Evolutionary conservation across 2,329 filamentous ascomycete genomes (phyloP).

Genomic region (Cyphellophora attinorum): DNA sequence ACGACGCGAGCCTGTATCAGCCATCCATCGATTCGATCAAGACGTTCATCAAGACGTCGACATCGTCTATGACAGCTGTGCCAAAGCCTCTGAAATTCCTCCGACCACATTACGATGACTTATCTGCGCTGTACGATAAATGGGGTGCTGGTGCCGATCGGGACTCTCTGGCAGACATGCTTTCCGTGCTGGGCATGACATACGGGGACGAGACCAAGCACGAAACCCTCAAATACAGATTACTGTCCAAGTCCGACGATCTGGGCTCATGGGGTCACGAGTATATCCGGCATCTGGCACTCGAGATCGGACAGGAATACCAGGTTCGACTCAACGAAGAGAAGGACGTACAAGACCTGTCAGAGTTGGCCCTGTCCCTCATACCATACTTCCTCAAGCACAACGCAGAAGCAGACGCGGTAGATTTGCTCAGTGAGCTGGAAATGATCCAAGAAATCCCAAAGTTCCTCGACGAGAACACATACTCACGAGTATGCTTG

Average conservation of each 20-base stretch:
- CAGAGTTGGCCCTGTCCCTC: conserved; percentile 72
- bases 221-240: conserved; percentile 91
- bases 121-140: conserved; percentile 78
- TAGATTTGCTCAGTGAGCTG: conserved; percentile 91
- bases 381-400: conserved; percentile 94
- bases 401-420: conserved; percentile 95
- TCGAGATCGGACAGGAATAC: conserved; percentile 94
- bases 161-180: conserved; percentile 77
- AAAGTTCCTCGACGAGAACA: conserved; percentile 85
- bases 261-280: conserved; percentile 97
- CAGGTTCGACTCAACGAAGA: conserved; percentile 79
- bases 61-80: conserved; percentile 97
- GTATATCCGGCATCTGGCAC: conserved; percentile 87
- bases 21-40: conserved; percentile 93
- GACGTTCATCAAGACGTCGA: conserved; percentile 96
- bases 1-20: conserved; percentile 79
- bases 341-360: conserved; percentile 71
- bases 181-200: conserved; percentile 98
- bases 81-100: conserved; percentile 98
- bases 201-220: conserved; percentile 93
- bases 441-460: conserved; percentile 93
- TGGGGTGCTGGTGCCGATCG: conserved; percentile 73
- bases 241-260: conserved; percentile 73
- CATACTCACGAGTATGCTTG: conserved; percentile 82
- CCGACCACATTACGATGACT: conserved; percentile 85